A percentile compares a stretch with the other conserved stretches of the same genome.
These are phyloP conservation scores for Cucumis hystrix DNA, from an alignment of 306 rosid genomes.

Conservation along the genomic window DNA sequence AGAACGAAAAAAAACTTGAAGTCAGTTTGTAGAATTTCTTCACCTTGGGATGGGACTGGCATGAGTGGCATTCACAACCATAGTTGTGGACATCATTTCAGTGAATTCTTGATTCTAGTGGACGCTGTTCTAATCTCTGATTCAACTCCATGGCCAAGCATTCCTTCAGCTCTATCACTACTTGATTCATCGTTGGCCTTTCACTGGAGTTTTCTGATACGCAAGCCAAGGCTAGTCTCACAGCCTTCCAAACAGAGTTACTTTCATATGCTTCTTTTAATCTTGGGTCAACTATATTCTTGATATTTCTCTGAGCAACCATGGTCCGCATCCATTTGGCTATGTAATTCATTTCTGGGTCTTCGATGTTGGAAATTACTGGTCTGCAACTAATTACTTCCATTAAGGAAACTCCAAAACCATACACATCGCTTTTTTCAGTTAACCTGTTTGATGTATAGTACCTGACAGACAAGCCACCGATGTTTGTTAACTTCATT, in stretches of 20 bases:
- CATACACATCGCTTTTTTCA: constrained; percentile 19
- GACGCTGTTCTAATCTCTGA: not conserved
- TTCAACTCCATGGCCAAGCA: constrained; percentile 13
- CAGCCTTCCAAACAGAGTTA: constrained; percentile 14
- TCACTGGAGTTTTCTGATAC: not conserved
- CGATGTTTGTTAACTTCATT: not conserved
- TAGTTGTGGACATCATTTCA: not conserved
- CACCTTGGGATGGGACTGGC: not conserved
- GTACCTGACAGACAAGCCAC: constrained; percentile 11
- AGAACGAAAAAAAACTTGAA: not conserved
- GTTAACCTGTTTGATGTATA: constrained; percentile 5
- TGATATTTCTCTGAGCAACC: constrained; percentile 8
- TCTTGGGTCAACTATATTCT: constrained; percentile 9
- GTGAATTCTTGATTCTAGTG: not conserved
- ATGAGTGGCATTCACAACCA: not conserved
- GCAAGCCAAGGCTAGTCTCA: constrained; percentile 18
- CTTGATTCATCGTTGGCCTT: constrained; percentile 19
- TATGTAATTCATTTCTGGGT: not conserved
- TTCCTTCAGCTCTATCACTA: constrained; percentile 2
- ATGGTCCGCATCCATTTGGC: constrained; percentile 8
- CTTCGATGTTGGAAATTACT: not conserved
- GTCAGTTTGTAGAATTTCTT: not conserved
- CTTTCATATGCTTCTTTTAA: constrained; percentile 8
- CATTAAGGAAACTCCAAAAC: constrained; percentile 18
- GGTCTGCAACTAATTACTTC: constrained; percentile 12